Percentiles rank a stretch among this genome's conserved stretches.
phyloP scores from a whole-genome alignment of 345 rosid genomes.

The Lagerstroemia speciosa region DNA sequence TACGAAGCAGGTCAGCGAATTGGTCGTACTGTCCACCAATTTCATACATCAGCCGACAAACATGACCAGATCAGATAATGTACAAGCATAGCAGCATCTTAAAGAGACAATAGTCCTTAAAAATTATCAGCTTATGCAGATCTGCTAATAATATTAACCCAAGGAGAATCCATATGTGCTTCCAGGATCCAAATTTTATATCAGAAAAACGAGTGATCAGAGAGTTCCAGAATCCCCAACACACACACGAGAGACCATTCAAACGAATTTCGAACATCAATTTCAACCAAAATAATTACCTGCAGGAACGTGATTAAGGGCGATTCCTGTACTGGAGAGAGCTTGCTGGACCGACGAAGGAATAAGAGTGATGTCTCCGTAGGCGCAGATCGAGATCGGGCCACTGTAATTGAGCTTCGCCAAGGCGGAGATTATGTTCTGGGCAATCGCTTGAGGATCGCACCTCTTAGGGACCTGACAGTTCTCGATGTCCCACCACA shows the following conservation, averaged over 20 bases:
- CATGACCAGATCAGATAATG: background rate
- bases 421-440: slow-evolving; percentile 38
- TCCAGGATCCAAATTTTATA: background rate
- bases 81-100: background rate
- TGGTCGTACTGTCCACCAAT: too few relatives aligned
- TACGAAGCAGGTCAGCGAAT: background rate
- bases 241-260: too few relatives aligned
- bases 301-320: slow-evolving; percentile 39
- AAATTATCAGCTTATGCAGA: background rate
- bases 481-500: slow-evolving; percentile 53
- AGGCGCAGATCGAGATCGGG: slow-evolving; percentile 34
- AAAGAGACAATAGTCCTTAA: background rate
- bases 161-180: background rate
- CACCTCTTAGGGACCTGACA: slow-evolving; percentile 32
- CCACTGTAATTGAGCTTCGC: slow-evolving; percentile 35
- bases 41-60: background rate
- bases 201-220: too few relatives aligned
- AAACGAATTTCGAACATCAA: background rate
- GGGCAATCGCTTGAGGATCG: slow-evolving; percentile 40
- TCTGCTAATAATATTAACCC: background rate
- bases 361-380: slow-evolving; percentile 37
- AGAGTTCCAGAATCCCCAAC: too few relatives aligned
- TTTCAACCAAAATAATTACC: slow-evolving; percentile 9
- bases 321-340: slow-evolving; percentile 32
- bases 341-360: slow-evolving; percentile 29